A percentile compares a stretch with the other conserved stretches of the same genome.
phyloP scores from a whole-genome alignment of 345 rosid genomes.

The Salix arbutifolia region DNA sequence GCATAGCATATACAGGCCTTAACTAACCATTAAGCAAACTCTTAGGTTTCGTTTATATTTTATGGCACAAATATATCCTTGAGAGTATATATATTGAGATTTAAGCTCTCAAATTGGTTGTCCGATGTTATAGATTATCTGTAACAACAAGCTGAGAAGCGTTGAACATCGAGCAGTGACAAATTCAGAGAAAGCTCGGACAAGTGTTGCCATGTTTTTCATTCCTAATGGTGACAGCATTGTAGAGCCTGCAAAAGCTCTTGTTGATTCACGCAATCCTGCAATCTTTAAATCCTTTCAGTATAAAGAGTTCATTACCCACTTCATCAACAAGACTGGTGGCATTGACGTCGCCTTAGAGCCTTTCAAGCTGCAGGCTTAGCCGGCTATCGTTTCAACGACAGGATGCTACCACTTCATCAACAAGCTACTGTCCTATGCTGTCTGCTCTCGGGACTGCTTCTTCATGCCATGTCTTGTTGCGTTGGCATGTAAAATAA shows the following conservation, averaged over 20 bases:
- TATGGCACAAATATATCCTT: too few relatives aligned
- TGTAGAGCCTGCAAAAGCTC: conserved; percentile 18
- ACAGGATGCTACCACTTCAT: too few relatives aligned
- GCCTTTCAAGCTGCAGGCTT: conserved; percentile 6
- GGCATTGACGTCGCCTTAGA: conserved; percentile 1
- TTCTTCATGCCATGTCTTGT: too few relatives aligned
- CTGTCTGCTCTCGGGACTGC: too few relatives aligned
- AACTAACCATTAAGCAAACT: too few relatives aligned
- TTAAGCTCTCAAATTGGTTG: neutral
- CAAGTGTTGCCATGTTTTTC: conserved; percentile 18
- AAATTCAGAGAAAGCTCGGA: conserved; percentile 17
- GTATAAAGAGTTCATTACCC: conserved; percentile 8
- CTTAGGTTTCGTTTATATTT: too few relatives aligned
- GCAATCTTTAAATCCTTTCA: conserved; percentile 12
- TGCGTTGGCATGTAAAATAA: too few relatives aligned
- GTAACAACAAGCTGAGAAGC: conserved; percentile 30
- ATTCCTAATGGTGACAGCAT: neutral
- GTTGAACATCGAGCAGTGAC: conserved; percentile 33
- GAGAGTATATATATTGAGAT: too few relatives aligned
- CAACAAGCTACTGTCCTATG: too few relatives aligned
- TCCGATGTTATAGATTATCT: conserved; percentile 12
- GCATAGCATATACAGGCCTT: too few relatives aligned
- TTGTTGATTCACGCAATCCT: conserved; percentile 7
- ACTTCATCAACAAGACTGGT: neutral
- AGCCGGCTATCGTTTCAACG: too few relatives aligned